Evolutionary conservation across 768 basidiomycete genomes (phyloP).

Genomic region (Coprinellus micaceus): DNA sequence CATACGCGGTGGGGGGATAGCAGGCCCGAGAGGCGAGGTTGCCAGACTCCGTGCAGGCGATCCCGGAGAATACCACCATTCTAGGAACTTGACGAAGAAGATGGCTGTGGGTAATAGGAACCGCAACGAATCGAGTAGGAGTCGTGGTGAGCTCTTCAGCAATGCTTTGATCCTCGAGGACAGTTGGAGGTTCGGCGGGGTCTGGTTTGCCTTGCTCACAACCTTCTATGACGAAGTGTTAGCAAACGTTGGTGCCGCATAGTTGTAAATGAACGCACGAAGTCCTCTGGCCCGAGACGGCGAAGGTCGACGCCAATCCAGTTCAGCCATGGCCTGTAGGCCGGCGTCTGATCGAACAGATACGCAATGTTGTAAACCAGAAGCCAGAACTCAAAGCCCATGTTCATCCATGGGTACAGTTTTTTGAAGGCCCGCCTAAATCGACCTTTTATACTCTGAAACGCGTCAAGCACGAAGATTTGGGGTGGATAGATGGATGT

Average conservation of each 20-base stretch:
- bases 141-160: slow-evolving; percentile 51
- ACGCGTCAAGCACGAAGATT: too few relatives aligned
- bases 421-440: slow-evolving; percentile 63
- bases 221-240: slow-evolving; percentile 34
- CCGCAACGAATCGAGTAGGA: slow-evolving; percentile 73
- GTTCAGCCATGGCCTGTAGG: slow-evolving; percentile 88
- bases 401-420: slow-evolving; percentile 80
- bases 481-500: too few relatives aligned
- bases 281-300: slow-evolving; percentile 73
- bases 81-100: slow-evolving; percentile 93
- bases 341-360: slow-evolving; percentile 80
- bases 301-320: slow-evolving; percentile 84
- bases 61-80: slow-evolving; percentile 98
- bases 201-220: slow-evolving; percentile 27
- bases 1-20: slow-evolving; percentile 73
- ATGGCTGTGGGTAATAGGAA: slow-evolving; percentile 83
- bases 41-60: slow-evolving; percentile 79
- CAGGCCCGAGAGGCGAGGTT: slow-evolving; percentile 59
- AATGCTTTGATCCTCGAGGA: slow-evolving; percentile 43
- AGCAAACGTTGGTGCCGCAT: neutral
- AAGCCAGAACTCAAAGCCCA: slow-evolving; percentile 75
- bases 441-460: slow-evolving; percentile 50
- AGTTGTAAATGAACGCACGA: slow-evolving; percentile 30
- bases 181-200: slow-evolving; percentile 32
- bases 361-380: slow-evolving; percentile 84